Conservation (phyloP, 495 filamentous ascomycete genomes). For the Talaromyces thailandensis region DNA sequence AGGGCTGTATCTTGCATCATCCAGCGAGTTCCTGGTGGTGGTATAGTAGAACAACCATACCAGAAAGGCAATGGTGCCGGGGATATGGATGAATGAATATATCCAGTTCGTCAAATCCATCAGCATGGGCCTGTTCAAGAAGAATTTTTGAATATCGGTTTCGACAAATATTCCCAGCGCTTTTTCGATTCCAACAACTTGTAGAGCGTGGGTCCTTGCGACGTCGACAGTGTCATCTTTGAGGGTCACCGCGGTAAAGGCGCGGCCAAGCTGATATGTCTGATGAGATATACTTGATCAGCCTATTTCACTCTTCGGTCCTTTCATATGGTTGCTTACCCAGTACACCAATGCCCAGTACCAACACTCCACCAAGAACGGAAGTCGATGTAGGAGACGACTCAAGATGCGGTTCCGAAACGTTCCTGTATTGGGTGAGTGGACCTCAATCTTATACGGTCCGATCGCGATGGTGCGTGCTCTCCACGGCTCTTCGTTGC, state of each 20-base stretch:
- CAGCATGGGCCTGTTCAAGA: slow-evolving; percentile 31
- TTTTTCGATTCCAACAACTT: slow-evolving; percentile 47
- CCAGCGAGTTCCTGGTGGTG: slow-evolving; percentile 35
- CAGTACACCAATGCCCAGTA: slow-evolving; percentile 69
- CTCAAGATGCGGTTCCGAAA: slow-evolving; percentile 46
- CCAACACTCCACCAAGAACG: slow-evolving; percentile 72
- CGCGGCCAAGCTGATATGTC: slow-evolving; percentile 56
- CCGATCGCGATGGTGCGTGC: slow-evolving; percentile 32
- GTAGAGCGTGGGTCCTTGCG: slow-evolving; percentile 48
- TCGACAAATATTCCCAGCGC: slow-evolving; percentile 49
- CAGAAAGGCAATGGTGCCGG: slow-evolving; percentile 63
- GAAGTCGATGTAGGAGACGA: slow-evolving; percentile 55
- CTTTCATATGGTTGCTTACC: slow-evolving; percentile 23
- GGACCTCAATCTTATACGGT: slow-evolving; percentile 24
- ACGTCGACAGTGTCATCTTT: slow-evolving; percentile 47
- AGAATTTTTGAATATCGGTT: slow-evolving; percentile 42
- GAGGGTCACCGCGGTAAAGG: slow-evolving; percentile 51
- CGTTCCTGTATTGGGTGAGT: slow-evolving; percentile 44
- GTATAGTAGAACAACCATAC: slow-evolving; percentile 61
- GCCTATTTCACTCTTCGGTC: neutral
- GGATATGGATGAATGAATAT: slow-evolving; percentile 78
- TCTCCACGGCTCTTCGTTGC: slow-evolving; percentile 28
- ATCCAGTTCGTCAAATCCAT: slow-evolving; percentile 52
- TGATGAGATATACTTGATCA: slow-evolving; percentile 9
- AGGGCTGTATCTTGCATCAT: slow-evolving; percentile 28